Evolutionary conservation across 768 basidiomycete genomes (phyloP).

Genomic region (Leucosporidium scottii): DNA sequence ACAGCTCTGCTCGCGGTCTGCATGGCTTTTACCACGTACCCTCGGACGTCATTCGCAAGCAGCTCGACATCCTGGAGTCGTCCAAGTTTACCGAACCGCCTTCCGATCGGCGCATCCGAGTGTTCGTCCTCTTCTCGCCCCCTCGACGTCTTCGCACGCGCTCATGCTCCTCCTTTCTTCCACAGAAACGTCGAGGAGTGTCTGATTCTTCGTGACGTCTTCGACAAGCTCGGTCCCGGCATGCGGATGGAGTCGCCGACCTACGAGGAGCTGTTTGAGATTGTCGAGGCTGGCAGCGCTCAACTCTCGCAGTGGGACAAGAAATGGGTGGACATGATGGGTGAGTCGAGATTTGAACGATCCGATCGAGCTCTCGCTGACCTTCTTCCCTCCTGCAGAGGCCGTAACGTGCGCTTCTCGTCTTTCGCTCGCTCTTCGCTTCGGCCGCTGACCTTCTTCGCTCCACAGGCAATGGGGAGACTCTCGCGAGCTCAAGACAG

Average conservation of each 20-base stretch:
- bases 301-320: slow-evolving; percentile 12
- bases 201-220: slow-evolving; percentile 9
- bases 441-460: neutral
- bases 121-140: slow-evolving; percentile 3
- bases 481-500: slow-evolving; percentile 7
- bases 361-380: too few relatives aligned
- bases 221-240: slow-evolving; percentile 16
- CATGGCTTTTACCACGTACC: slow-evolving; percentile 4
- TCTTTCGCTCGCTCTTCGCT: neutral
- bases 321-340: slow-evolving; percentile 9
- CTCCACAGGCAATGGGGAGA: neutral
- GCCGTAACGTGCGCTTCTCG: slow-evolving; percentile 3
- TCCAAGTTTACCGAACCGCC: slow-evolving; percentile 5
- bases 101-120: slow-evolving; percentile 16
- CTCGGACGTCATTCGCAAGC: slow-evolving; percentile 1
- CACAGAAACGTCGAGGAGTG: slow-evolving; percentile 24
- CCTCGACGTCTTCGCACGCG: neutral
- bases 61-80: slow-evolving; percentile 12
- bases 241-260: neutral
- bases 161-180: neutral
- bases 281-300: slow-evolving; percentile 7
- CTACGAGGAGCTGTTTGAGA: neutral
- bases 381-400: slow-evolving; percentile 10
- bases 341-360: too few relatives aligned
- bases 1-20: too few relatives aligned